Evolutionary conservation across 768 basidiomycete genomes (phyloP), one percentile per base, ranked within the genome.

Genomic region (Goffeauzyma gilvescens): DNA sequence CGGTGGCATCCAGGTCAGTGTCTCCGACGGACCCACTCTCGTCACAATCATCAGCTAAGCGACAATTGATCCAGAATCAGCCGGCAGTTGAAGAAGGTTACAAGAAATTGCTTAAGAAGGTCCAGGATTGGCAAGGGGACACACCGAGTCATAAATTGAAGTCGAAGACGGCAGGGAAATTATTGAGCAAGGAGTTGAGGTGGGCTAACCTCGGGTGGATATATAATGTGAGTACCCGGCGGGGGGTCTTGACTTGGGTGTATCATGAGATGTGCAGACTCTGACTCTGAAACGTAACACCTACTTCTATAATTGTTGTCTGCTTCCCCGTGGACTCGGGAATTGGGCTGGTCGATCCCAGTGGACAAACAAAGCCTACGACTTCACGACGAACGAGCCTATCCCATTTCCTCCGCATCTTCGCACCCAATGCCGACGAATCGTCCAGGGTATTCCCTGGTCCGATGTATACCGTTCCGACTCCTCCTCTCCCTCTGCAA

Each of bases 151-250:
- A 68, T 2, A 74, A 75, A 2, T 67, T 73, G 3, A 68, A 64
- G 9, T 69, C 78, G 1, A 58, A 67, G 6, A 59, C 62, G 2
- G 66, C 74, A 2, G 72, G 72, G 1, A 65, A 71, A 21, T 15
- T 42, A 15, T 71, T 95, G 12, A 53, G 89, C 13, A 69, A 68
- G 5, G 87, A 82, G 59, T 60, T 98, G 36, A 73, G 90, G 36
- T 98, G 90, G 90, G 80, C 85, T 1, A 96, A 90, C 54, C 79
- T 98, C 37, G 90, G 90, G 8, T 82, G 81, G 76, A 82, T 74
- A 40, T 98, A 98, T 63, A 85, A 67, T 49, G 66, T 67, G 31
- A 31, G 62, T 53, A 2, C 20, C n/a, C n/a, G n/a, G n/a, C n/a
- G n/a, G n/a, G n/a, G n/a, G n/a, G n/a, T n/a, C 20, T 38, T 14